Evolutionary conservation across 805 yeast genomes (phyloP).

Genomic region (Naumovozyma baii): DNA sequence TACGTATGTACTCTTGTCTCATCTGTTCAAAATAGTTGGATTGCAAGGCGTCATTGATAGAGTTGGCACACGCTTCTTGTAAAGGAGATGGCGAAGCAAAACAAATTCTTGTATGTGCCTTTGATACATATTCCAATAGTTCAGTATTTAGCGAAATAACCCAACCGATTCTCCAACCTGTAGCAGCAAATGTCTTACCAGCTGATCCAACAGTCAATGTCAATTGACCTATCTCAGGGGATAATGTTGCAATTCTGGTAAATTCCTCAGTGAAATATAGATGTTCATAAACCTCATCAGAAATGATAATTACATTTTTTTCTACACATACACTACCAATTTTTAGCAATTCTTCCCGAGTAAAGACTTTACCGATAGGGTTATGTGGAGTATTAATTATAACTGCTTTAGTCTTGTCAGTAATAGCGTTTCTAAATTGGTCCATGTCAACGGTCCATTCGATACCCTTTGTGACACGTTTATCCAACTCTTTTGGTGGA

Average conservation of each 20-base stretch:
- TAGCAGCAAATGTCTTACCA: conserved; percentile 96
- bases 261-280: conserved; percentile 60
- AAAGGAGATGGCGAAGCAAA: conserved; percentile 85
- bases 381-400: conserved; percentile 92
- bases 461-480: conserved; percentile 57
- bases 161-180: conserved; percentile 99
- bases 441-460: conserved; percentile 85
- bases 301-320: conserved; percentile 69
- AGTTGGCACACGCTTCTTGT: conserved; percentile 84
- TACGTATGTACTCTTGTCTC: conserved; percentile 55
- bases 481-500: conserved; percentile 65
- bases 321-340: conserved; percentile 80
- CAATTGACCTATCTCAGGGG: conserved; percentile 67
- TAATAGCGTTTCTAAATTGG: conserved; percentile 62
- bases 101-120: conserved; percentile 92
- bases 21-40: conserved; percentile 63
- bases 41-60: conserved; percentile 51
- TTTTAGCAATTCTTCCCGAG: conserved; percentile 57
- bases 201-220: conserved; percentile 94
- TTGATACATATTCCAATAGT: conserved; percentile 65
- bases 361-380: conserved; percentile 88
- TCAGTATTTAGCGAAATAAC: conserved; percentile 71
- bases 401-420: conserved; percentile 70
- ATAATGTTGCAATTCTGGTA: conserved; percentile 74
- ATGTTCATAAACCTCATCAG: conserved; percentile 95